Base-by-base conservation (phyloP, 768 basidiomycete species). In the Suillus spraguei region DNA sequence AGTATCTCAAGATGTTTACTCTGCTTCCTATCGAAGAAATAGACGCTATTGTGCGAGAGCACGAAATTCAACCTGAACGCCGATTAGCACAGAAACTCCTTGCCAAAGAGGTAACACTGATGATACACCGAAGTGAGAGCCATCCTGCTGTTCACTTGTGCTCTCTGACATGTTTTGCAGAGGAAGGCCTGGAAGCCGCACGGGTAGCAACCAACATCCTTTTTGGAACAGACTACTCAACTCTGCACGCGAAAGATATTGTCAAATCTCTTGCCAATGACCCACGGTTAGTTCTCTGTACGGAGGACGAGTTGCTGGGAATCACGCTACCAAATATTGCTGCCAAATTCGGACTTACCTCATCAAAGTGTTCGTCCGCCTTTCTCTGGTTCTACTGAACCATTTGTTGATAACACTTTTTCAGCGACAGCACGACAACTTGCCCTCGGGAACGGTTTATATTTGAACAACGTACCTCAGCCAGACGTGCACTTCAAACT, bases 1-100 rank as follows among this genome's bases (percentile, higher is more conserved):
- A 81, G 66, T 92, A 94, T 71, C 80, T 99, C 35, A 89, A 85
- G 66, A 77, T 95, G 66, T 92, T 99, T 67, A 96, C 95, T 3
- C 81, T 97, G 47, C 77, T 96, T 36, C 78, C 89, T 0, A 68
- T 83, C 14, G 74, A 82, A 17, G 75, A 85, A 63, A 88, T 97
- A 52, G 74, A 82, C 2, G 76, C 79, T 1, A 71, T 90, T 6
- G 77, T 95, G 72, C 68, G 76, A 11, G 74, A 78, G 2, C 96
- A 97, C 72, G 68, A 71, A 59, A 92, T 92, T 65, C 63, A 70
- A 62, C 82, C 83, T 3, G 78, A 76, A 52, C 62, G 65, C 16
- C 80, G 85, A 10, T 64, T 70, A 14, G 87, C 85, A 4, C 88
- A 88, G 68, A 77, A 72, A 24, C 58, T 77, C 22, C 77, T 89